phyloP scores from a whole-genome alignment of 23 red algal genomes.

The Gracilariopsis chorda region DNA sequence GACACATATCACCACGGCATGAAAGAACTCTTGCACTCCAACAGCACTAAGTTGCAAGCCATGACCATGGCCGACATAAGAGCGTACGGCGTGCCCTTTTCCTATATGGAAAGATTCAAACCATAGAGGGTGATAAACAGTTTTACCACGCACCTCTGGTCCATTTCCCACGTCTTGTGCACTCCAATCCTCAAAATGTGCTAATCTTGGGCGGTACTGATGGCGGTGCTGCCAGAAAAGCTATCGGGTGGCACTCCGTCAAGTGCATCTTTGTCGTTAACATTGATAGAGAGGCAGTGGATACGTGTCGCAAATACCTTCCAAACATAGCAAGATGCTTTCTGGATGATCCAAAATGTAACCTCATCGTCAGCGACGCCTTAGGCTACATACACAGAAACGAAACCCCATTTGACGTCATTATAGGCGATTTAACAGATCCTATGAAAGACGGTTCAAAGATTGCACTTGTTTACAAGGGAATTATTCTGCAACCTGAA shows the following conservation, averaged over 20 bases:
- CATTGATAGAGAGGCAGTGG: conserved; percentile 86
- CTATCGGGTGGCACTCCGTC: conserved; percentile 78
- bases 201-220: conserved; percentile 97
- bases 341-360: conserved; percentile 63
- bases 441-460: conserved; percentile 86
- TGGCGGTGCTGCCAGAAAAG: conserved; percentile 82
- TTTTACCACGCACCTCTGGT: conserved; percentile 96
- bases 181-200: conserved; percentile 49
- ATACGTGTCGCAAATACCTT: conserved; percentile 81
- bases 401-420: conserved; percentile 71
- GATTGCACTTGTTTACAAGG: conserved; percentile 72
- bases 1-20: conserved; percentile 83
- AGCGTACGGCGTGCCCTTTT: conserved; percentile 92
- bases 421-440: conserved; percentile 96
- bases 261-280: conserved; percentile 78
- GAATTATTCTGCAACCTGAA: conserved; percentile 84
- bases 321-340: conserved; percentile 61
- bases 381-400: conserved; percentile 48
- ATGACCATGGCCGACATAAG: conserved; percentile 84
- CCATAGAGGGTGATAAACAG: conserved; percentile 75
- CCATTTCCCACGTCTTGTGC: conserved; percentile 78
- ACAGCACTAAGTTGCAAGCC: conserved; percentile 71
- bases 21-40: conserved; percentile 21
- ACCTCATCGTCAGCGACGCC: conserved; percentile 71
- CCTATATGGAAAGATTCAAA: conserved; percentile 91